Evolutionary conservation across 176 grass and related monocot genomes (phyloP).

Genomic region (Cenchrus purpureus): DNA sequence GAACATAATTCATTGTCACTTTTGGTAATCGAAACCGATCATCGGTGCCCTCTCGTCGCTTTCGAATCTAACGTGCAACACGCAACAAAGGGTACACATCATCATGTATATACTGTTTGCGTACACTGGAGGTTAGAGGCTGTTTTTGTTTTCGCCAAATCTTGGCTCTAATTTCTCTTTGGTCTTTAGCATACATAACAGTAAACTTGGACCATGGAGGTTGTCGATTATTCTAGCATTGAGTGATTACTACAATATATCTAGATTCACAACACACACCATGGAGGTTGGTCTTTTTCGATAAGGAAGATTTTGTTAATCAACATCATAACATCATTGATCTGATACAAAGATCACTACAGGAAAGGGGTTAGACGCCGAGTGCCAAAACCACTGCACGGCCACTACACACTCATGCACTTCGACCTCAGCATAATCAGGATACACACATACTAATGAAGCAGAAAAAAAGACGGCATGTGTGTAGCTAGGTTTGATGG

Average conservation of each 20-base stretch:
- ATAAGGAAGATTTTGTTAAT: no score
- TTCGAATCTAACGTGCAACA: conserved; percentile 24
- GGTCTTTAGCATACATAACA: not conserved
- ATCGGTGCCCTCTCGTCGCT: not conserved
- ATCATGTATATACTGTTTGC: not conserved
- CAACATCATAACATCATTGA: no score
- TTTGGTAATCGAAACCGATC: conserved; percentile 4
- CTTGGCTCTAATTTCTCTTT: not conserved
- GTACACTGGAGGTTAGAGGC: not conserved
- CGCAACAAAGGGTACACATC: not conserved
- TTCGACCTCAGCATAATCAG: no score
- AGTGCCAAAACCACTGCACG: no score
- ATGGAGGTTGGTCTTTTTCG: no score
- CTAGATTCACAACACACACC: no score
- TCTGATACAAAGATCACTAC: no score
- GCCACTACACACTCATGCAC: no score
- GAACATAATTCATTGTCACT: not conserved
- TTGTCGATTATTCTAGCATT: not conserved
- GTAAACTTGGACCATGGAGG: not conserved
- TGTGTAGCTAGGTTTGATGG: not conserved
- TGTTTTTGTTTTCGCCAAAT: not conserved
- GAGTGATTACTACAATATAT: not conserved
- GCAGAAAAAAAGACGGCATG: not conserved
- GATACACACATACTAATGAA: no score
- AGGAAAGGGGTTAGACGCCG: no score